These are phyloP conservation scores for Naganishia cerealis DNA, from an alignment of 1,284 basidiomycete species.

Conservation along the genomic window DNA sequence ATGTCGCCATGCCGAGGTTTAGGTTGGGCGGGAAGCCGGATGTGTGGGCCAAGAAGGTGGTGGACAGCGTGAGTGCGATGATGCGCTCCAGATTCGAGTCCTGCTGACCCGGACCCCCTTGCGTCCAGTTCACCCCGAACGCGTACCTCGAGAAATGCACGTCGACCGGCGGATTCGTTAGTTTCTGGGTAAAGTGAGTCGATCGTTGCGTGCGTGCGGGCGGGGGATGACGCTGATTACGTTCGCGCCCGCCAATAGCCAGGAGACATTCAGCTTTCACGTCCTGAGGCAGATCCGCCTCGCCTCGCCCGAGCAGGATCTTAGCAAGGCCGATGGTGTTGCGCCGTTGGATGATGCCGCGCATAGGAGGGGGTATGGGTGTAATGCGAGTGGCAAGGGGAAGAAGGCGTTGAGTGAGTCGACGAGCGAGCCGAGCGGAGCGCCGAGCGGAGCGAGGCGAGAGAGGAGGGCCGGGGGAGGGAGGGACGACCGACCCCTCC, in stretches of 20 bases:
- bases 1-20: constrained; percentile 87
- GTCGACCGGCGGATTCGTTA: constrained; percentile 76
- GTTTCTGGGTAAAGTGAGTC: constrained; percentile 67
- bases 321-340: constrained; percentile 40
- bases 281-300: constrained; percentile 82
- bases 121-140: constrained; percentile 58
- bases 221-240: not conserved
- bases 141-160: constrained; percentile 59
- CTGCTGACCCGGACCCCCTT: not conserved
- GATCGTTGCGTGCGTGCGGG: not conserved
- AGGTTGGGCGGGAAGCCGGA: constrained; percentile 79
- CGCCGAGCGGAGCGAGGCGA: not conserved
- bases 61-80: constrained; percentile 71
- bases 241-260: constrained; percentile 38
- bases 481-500: not conserved
- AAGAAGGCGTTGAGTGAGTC: constrained; percentile 66
- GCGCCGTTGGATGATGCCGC: constrained; percentile 56
- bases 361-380: constrained; percentile 67
- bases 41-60: constrained; percentile 72
- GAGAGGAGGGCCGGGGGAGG: not conserved
- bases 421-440: not conserved
- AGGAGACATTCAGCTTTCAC: constrained; percentile 67
- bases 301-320: constrained; percentile 54
- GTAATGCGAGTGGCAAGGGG: constrained; percentile 70
- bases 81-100: no score